Evolutionary conservation across 441 rosid species (phyloP).

Genomic region (Pelargonium cotyledonis): DNA sequence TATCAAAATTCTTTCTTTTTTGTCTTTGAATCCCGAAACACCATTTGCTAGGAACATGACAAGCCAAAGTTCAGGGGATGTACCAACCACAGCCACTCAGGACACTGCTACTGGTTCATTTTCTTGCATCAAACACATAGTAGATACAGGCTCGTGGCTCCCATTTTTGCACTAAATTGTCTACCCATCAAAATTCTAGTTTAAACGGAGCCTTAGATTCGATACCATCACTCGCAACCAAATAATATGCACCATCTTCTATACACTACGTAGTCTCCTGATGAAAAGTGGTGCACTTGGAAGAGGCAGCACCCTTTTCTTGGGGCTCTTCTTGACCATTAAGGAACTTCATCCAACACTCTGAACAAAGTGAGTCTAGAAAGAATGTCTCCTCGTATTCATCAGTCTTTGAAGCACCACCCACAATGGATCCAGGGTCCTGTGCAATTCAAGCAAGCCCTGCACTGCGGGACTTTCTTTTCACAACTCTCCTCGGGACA

Average conservation of each 20-base stretch:
- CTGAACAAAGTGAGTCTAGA: conserved; percentile 64
- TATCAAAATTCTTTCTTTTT: too few relatives aligned
- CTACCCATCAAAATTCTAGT: too few relatives aligned
- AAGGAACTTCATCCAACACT: conserved; percentile 29
- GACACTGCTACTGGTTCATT: not conserved
- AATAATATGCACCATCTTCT: not conserved
- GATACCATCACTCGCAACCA: not conserved
- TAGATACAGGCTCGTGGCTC: too few relatives aligned
- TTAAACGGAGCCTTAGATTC: not conserved
- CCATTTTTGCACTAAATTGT: too few relatives aligned
- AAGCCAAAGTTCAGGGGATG: not conserved
- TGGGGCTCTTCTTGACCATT: conserved; percentile 23
- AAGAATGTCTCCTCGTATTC: conserved; percentile 87
- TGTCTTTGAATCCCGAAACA: not conserved
- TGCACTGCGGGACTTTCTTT: conserved; percentile 46
- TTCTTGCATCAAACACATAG: not conserved
- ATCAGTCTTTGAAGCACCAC: conserved; percentile 76
- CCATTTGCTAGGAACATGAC: not conserved
- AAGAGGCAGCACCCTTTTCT: not conserved
- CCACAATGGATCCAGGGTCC: conserved; percentile 83
- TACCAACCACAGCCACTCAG: not conserved
- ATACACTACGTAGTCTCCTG: not conserved
- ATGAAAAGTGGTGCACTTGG: conserved; percentile 1
- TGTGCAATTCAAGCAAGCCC: conserved; percentile 83
- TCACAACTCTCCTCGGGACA: conserved; percentile 80